Conservation (phyloP, 495 filamentous ascomycete species). For the Pseudevernia furfuracea region DNA sequence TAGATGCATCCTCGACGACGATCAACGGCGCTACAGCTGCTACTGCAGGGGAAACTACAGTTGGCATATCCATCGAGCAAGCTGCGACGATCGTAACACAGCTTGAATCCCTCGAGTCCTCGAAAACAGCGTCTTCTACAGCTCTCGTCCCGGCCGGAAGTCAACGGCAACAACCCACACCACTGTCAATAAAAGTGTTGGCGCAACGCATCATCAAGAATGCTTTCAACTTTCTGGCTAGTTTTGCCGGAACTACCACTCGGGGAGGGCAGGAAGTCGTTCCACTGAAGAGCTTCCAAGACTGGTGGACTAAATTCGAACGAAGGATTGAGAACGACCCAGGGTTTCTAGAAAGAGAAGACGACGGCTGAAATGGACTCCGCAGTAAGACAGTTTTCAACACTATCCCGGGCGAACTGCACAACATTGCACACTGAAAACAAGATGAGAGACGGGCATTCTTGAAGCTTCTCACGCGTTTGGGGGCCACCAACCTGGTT, state of each 20-base stretch:
- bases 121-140: constrained; percentile 31
- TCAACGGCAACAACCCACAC: constrained; percentile 27
- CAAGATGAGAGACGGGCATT: not conserved
- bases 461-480: too few species aligned
- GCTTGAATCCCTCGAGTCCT: constrained; percentile 50
- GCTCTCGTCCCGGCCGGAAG: constrained; percentile 29
- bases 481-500: not conserved
- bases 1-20: constrained; percentile 27
- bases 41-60: constrained; percentile 42
- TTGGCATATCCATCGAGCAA: constrained; percentile 81
- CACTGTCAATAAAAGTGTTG: constrained; percentile 59
- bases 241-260: constrained; percentile 56
- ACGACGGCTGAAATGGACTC: constrained; percentile 29
- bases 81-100: constrained; percentile 60
- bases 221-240: constrained; percentile 93
- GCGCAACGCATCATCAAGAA: constrained; percentile 92
- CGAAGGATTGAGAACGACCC: constrained; percentile 77
- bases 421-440: not conserved
- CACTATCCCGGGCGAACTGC: not conserved
- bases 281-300: constrained; percentile 80
- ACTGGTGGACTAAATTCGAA: constrained; percentile 99
- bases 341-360: constrained; percentile 77
- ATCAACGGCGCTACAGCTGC: constrained; percentile 8
- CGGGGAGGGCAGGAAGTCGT: constrained; percentile 68
- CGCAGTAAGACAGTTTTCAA: not conserved